Percentiles rank a stretch among this genome's conserved stretches.
These are phyloP conservation scores for Spinacia oleracea DNA, from an alignment of 179 eudicot species.

Conservation along the genomic window DNA sequence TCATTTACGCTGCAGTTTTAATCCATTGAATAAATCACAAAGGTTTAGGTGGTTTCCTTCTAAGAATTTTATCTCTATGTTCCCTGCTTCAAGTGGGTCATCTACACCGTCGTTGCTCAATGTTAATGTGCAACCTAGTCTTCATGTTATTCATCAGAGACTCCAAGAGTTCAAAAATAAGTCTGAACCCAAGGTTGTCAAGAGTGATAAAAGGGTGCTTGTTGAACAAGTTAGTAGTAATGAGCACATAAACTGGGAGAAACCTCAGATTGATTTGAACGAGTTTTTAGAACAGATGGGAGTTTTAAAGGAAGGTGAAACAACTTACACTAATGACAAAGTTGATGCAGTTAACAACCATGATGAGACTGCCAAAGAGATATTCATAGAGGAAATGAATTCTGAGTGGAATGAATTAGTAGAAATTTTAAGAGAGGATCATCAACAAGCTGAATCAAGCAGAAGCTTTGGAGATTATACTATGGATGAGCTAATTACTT, in stretches of 20 bases:
- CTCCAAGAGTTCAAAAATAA: conserved; percentile 64
- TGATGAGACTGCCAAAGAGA: not conserved
- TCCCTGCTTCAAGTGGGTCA: conserved; percentile 42
- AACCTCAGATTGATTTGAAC: conserved; percentile 82
- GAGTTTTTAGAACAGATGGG: conserved; percentile 90
- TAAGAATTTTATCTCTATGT: conserved; percentile 42
- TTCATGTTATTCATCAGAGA: conserved; percentile 75
- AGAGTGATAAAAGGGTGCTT: conserved; percentile 12
- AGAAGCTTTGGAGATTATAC: conserved; percentile 36
- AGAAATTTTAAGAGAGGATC: conserved; percentile 47
- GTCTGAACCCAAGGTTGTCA: conserved; percentile 14
- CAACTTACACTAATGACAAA: conserved; percentile 8
- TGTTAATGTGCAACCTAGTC: conserved; percentile 76
- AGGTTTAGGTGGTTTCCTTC: conserved; percentile 74
- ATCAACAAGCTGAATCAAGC: conserved; percentile 37
- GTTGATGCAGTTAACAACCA: not conserved
- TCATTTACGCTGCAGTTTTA: conserved; percentile 36
- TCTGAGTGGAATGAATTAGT: conserved; percentile 72
- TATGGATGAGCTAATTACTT: conserved; percentile 37
- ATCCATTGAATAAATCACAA: conserved; percentile 72
- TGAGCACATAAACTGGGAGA: conserved; percentile 33
- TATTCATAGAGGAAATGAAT: conserved; percentile 29
- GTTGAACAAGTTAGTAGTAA: conserved; percentile 12
- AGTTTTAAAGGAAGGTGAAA: conserved; percentile 38
- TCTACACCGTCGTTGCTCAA: conserved; percentile 51